Evolutionary conservation across 257 asterid genomes (phyloP).

Genomic region (Vinca minor): DNA sequence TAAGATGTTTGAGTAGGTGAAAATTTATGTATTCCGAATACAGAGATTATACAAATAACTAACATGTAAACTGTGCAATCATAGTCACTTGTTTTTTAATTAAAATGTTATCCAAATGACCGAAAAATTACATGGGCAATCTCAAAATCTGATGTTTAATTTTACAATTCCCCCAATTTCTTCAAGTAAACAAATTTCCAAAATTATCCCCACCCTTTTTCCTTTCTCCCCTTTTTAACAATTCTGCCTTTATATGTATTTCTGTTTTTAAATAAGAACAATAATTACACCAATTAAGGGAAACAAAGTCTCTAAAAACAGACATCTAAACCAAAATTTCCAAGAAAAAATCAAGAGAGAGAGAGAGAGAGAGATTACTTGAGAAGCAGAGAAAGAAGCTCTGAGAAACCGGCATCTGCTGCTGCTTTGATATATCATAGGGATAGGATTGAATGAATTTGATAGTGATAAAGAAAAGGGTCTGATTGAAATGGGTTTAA

Average conservation of each 20-base stretch:
- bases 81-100: neutral
- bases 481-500: conserved; percentile 8
- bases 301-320: neutral
- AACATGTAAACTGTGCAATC: neutral
- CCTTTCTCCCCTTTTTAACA: neutral
- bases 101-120: neutral
- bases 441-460: neutral
- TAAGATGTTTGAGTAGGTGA: neutral
- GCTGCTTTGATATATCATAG: neutral
- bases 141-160: neutral
- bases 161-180: neutral
- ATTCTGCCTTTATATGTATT: neutral
- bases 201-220: neutral
- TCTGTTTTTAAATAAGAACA: neutral
- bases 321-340: neutral
- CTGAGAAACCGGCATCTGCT: neutral
- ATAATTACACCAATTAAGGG: neutral
- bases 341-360: neutral
- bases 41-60: neutral
- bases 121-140: neutral
- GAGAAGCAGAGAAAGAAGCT: conserved; percentile 5
- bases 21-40: neutral
- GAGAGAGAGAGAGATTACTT: neutral
- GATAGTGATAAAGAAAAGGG: neutral
- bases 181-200: neutral